A percentile compares a stretch with the other conserved stretches of the same genome.
Conservation (phyloP, 768 basidiomycete genomes). For the Suillus subluteus region DNA sequence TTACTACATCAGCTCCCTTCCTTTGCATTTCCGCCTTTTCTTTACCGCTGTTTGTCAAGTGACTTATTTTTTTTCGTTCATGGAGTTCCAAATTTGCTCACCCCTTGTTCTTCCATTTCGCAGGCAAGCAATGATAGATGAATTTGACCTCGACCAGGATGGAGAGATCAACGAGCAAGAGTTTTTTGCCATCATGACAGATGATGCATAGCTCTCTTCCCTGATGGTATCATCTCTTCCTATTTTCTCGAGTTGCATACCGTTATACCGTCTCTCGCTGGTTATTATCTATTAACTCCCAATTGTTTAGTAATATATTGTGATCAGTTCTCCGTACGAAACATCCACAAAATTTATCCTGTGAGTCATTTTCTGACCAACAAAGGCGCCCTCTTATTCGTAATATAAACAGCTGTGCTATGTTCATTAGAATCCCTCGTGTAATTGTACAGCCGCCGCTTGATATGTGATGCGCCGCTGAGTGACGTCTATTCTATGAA, state of each 20-base stretch:
- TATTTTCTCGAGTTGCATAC: not conserved
- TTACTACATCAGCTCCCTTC: slow-evolving; percentile 23
- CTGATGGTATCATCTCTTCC: not conserved
- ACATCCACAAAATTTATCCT: slow-evolving; percentile 10
- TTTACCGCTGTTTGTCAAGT: slow-evolving; percentile 30
- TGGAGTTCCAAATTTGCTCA: slow-evolving; percentile 34
- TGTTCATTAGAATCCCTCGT: slow-evolving; percentile 14
- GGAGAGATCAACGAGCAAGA: slow-evolving; percentile 97
- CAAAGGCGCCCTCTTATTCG: slow-evolving; percentile 17
- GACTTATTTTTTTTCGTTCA: slow-evolving; percentile 16
- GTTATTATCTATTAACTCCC: slow-evolving; percentile 23
- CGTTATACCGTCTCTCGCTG: slow-evolving; percentile 13
- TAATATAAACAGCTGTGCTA: slow-evolving; percentile 27
- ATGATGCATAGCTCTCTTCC: slow-evolving; percentile 61
- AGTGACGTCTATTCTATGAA: slow-evolving; percentile 7
- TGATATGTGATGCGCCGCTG: slow-evolving; percentile 5
- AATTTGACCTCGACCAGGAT: slow-evolving; percentile 98
- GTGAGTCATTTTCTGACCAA: slow-evolving; percentile 27
- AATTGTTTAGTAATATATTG: slow-evolving; percentile 18
- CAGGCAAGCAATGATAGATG: slow-evolving; percentile 99
- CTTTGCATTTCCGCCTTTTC: slow-evolving; percentile 22
- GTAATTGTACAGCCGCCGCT: slow-evolving; percentile 24
- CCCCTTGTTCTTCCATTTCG: slow-evolving; percentile 30
- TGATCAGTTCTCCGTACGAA: slow-evolving; percentile 24
- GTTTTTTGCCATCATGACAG: slow-evolving; percentile 97